Evolutionary conservation across 331 rosid species (phyloP).

Genomic region (Stylosanthes scabra): DNA sequence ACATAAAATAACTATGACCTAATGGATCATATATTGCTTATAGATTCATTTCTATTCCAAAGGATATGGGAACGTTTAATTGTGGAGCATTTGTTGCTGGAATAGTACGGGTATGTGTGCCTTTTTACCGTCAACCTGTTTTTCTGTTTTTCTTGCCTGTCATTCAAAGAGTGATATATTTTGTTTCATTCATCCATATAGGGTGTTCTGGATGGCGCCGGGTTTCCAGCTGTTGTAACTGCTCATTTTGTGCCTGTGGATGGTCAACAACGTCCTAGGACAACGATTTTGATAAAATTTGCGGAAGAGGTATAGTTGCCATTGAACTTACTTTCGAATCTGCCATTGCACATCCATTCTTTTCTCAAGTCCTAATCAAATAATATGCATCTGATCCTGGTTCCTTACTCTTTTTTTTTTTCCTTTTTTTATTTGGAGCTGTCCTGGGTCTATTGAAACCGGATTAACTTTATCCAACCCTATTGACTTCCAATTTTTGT

Average conservation of each 20-base stretch:
- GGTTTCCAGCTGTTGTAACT: conserved; percentile 98
- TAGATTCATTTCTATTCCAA: conserved; percentile 96
- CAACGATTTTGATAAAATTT: conserved; percentile 96
- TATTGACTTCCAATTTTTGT: not conserved
- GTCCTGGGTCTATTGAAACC: too few relatives aligned
- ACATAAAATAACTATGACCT: conserved; percentile 31
- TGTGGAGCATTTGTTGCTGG: conserved; percentile 99
- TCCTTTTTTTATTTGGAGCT: not conserved
- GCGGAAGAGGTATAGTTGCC: conserved; percentile 51
- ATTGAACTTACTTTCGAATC: conserved; percentile 6
- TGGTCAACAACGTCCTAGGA: conserved; percentile 95
- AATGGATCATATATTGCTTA: conserved; percentile 37
- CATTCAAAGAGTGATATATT: conserved; percentile 31
- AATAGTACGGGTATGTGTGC: conserved; percentile 79
- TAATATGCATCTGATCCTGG: not conserved
- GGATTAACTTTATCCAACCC: too few relatives aligned
- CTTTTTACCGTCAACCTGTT: conserved; percentile 8
- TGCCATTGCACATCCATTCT: too few relatives aligned
- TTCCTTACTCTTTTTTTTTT: conserved; percentile 17
- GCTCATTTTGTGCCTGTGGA: conserved; percentile 99
- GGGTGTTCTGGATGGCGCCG: conserved; percentile 93
- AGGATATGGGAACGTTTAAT: conserved; percentile 98
- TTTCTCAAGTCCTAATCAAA: too few relatives aligned
- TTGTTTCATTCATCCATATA: conserved; percentile 42
- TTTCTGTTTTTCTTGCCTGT: conserved; percentile 34